These are phyloP conservation scores for Heliamphora exappendiculata DNA, from an alignment of 148 eudicot genomes.

Conservation along the genomic window DNA sequence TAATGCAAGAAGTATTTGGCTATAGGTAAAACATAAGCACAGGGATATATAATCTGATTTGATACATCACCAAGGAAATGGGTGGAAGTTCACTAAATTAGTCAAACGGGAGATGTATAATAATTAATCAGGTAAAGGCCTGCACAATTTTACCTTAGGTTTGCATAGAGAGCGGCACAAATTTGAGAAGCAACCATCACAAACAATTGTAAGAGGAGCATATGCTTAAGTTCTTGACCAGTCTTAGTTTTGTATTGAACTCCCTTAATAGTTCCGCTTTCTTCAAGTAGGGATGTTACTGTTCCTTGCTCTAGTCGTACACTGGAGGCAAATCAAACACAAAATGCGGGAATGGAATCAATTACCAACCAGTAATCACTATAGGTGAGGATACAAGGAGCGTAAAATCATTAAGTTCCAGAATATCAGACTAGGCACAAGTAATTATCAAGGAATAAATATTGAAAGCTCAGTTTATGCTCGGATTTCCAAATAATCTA, in stretches of 20 bases:
- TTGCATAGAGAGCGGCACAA: constrained; percentile 46
- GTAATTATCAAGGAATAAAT: not conserved
- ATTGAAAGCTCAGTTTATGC: not conserved
- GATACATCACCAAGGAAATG: not conserved
- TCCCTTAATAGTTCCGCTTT: constrained; percentile 40
- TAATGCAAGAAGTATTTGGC: not conserved
- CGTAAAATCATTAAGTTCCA: not conserved
- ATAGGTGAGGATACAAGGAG: not conserved
- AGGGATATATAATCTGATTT: not conserved
- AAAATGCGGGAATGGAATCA: not conserved
- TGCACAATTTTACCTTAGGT: constrained; percentile 28
- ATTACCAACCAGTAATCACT: not conserved
- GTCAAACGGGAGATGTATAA: not conserved
- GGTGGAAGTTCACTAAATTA: not conserved
- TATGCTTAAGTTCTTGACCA: constrained; percentile 33
- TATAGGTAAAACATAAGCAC: not conserved
- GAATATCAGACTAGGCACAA: not conserved
- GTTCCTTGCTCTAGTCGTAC: constrained; percentile 46
- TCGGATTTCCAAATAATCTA: not conserved
- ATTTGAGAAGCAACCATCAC: constrained; percentile 52
- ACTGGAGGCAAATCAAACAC: constrained; percentile 15
- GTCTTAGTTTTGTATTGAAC: constrained; percentile 40
- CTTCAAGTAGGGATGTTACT: constrained; percentile 44
- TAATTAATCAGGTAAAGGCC: not conserved
- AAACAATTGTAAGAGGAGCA: constrained; percentile 52